Percentiles rank a stretch among this genome's conserved stretches.
Evolutionary conservation across 352 stramenopile species (phyloP).

Genomic region (Pythium dissotocum): DNA sequence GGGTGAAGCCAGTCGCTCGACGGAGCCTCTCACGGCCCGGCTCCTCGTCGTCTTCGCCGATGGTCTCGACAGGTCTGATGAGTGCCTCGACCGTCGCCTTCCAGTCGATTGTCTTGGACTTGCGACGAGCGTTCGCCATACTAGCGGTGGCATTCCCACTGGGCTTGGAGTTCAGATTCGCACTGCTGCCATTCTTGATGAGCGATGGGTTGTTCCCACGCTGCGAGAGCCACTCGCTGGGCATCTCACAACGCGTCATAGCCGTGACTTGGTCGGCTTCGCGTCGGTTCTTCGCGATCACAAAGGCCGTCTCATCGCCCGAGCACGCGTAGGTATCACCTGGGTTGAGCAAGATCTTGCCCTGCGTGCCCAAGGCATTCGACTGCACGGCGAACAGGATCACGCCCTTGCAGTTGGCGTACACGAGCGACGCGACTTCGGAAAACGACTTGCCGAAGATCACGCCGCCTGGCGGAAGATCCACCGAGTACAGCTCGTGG

Average conservation of each 20-base stretch:
- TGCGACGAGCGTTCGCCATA: constrained; percentile 17
- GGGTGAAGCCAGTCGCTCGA: constrained; percentile 13
- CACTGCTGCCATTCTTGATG: constrained; percentile 1
- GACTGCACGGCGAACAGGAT: constrained; percentile 75
- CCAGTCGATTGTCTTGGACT: constrained; percentile 41
- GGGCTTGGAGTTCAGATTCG: not conserved
- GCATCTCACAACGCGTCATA: constrained; percentile 26
- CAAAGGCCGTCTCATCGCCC: constrained; percentile 69
- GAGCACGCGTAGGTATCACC: constrained; percentile 72
- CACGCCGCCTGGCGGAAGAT: constrained; percentile 50
- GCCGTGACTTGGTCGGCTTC: constrained; percentile 45
- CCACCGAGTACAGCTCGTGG: constrained; percentile 80
- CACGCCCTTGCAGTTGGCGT: constrained; percentile 71
- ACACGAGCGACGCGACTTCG: constrained; percentile 75
- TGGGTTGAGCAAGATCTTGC: constrained; percentile 76
- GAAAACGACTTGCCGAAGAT: constrained; percentile 75
- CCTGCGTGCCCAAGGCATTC: constrained; percentile 21
- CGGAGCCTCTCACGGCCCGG: constrained; percentile 15
- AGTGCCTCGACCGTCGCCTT: constrained; percentile 20
- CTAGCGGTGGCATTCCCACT: not conserved
- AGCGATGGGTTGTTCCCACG: constrained; percentile 19
- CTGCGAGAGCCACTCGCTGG: constrained; percentile 31
- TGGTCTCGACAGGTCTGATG: constrained; percentile 22
- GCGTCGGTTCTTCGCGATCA: constrained; percentile 67
- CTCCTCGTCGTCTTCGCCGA: constrained; percentile 22